Evolutionary conservation across 371 early-diverging fungal species (phyloP).

Genomic region (Mucor ambiguus): DNA sequence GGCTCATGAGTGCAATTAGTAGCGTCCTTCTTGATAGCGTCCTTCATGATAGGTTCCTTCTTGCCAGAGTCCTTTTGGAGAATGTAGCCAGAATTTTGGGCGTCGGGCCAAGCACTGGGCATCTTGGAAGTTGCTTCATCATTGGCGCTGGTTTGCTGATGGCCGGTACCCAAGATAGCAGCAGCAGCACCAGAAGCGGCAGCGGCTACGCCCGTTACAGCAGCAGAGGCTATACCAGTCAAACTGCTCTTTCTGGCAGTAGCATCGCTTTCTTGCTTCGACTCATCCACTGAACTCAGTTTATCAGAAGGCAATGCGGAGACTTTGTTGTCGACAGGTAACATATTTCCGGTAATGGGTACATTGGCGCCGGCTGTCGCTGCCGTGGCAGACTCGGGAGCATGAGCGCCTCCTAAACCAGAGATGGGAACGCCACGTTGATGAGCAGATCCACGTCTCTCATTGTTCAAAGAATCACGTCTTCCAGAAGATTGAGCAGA

Average conservation of each 20-base stretch:
- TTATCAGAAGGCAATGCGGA: not conserved
- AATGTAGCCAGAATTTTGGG: not conserved
- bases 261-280: not conserved
- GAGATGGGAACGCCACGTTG: not conserved
- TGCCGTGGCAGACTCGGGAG: not conserved
- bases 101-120: slow-evolving; percentile 9
- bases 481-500: not conserved
- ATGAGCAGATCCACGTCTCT: not conserved
- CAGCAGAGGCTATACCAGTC: slow-evolving; percentile 9
- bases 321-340: not conserved
- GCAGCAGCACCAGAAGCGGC: slow-evolving; percentile 14
- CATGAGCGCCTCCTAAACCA: not conserved
- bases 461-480: not conserved
- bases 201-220: slow-evolving; percentile 9
- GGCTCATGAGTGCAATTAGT: slow-evolving; percentile 12
- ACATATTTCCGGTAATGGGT: slow-evolving; percentile 2
- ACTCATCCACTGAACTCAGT: not conserved
- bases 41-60: too few relatives aligned
- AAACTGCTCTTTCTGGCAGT: slow-evolving; percentile 1
- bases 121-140: not conserved
- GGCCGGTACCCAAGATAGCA: slow-evolving; percentile 13
- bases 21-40: not conserved
- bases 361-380: slow-evolving; percentile 7
- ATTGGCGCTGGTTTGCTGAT: not conserved
- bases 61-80: not conserved